Evolutionary conservation across 495 filamentous ascomycete species (phyloP).

Genomic region (Podospora conica): DNA sequence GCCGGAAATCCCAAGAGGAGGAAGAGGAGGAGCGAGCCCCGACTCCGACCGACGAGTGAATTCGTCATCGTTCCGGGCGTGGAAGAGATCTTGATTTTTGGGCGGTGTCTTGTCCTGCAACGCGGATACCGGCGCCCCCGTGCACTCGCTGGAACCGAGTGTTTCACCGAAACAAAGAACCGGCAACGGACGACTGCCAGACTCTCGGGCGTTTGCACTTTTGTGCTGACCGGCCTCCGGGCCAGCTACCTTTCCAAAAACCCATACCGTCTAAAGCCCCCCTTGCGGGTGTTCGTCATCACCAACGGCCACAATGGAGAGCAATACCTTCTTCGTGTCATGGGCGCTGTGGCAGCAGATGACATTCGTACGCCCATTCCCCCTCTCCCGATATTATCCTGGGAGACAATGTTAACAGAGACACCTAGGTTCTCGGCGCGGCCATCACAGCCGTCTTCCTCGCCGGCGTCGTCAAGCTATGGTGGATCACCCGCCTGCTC

Average conservation of each 20-base stretch:
- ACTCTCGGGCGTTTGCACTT: conserved; percentile 1
- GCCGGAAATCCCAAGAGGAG: neutral
- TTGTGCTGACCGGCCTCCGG: neutral
- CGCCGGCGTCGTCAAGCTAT: conserved; percentile 49
- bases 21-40: neutral
- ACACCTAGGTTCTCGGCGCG: conserved; percentile 38
- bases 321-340: conserved; percentile 58
- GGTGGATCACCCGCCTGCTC: conserved; percentile 57
- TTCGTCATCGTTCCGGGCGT: neutral
- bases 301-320: conserved; percentile 18
- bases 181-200: neutral
- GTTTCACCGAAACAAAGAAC: neutral
- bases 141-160: neutral
- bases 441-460: conserved; percentile 47
- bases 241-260: neutral
- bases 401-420: conserved; percentile 15
- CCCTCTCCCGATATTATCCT: neutral
- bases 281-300: neutral
- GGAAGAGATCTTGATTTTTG: neutral
- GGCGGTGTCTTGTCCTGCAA: neutral
- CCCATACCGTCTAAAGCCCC: neutral
- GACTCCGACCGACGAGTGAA: neutral
- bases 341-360: conserved; percentile 91
- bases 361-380: conserved; percentile 63
- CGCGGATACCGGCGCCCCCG: neutral